Conservation (phyloP, 345 rosid genomes). For the Aquilaria sinensis region DNA sequence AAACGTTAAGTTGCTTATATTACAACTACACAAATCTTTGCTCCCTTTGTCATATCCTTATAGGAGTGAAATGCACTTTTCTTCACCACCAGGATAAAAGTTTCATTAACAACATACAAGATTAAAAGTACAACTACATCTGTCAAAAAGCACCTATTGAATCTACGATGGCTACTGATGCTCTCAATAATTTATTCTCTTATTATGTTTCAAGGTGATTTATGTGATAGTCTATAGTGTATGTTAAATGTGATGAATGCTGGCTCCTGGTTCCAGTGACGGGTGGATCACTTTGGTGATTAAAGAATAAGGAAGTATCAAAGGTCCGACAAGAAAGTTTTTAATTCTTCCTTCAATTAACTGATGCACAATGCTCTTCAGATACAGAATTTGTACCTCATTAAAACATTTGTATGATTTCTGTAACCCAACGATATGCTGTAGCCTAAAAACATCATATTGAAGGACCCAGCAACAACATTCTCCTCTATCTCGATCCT, state of each 20-base stretch:
- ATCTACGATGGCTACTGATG: neutral
- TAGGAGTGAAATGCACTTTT: neutral
- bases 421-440: conserved; percentile 84
- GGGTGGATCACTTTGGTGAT: neutral
- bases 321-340: neutral
- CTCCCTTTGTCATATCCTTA: neutral
- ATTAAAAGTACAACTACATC: conserved; percentile 7
- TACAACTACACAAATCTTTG: neutral
- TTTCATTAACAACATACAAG: neutral
- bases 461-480: conserved; percentile 77
- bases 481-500: conserved; percentile 88
- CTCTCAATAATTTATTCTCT: conserved; percentile 8
- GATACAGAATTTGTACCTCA: conserved; percentile 46
- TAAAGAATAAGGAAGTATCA: neutral
- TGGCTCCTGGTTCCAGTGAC: conserved; percentile 9
- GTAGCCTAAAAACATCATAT: conserved; percentile 81
- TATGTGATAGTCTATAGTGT: neutral
- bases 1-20: conserved; percentile 2
- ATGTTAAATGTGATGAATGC: neutral
- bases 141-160: neutral
- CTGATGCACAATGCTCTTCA: conserved; percentile 1
- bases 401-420: conserved; percentile 77
- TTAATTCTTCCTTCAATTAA: conserved; percentile 4
- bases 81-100: neutral
- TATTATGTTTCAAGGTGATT: neutral